phyloP scores from a whole-genome alignment of 768 basidiomycete species.

The Exsudoporus frostii region DNA sequence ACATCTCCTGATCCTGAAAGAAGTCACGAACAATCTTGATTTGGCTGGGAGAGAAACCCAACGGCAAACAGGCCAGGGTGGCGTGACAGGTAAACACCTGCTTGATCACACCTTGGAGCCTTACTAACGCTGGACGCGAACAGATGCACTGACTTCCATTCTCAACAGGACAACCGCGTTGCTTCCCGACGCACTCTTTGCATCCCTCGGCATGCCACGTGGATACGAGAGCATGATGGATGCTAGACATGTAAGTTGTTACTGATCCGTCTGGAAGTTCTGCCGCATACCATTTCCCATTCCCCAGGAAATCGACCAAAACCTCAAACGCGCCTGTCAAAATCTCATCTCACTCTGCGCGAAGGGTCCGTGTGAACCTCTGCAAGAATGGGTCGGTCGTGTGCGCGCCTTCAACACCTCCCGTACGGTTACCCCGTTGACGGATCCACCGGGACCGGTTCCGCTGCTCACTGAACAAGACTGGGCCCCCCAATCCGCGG shows the following conservation, averaged over 20 bases:
- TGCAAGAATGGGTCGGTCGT: slow-evolving; percentile 62
- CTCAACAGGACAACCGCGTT: slow-evolving; percentile 36
- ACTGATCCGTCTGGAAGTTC: neutral
- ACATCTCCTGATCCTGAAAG: slow-evolving; percentile 88
- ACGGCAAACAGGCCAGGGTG: slow-evolving; percentile 41
- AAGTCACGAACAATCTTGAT: slow-evolving; percentile 77
- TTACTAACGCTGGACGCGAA: slow-evolving; percentile 4
- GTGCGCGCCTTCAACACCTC: slow-evolving; percentile 36
- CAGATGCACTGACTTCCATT: slow-evolving; percentile 32
- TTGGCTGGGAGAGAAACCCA: slow-evolving; percentile 49
- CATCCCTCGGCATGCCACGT: slow-evolving; percentile 63
- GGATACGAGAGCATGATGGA: slow-evolving; percentile 62
- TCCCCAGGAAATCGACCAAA: slow-evolving; percentile 80
- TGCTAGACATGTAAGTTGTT: slow-evolving; percentile 60
- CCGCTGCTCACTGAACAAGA: slow-evolving; percentile 37
- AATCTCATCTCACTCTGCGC: slow-evolving; percentile 69
- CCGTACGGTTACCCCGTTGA: slow-evolving; percentile 19
- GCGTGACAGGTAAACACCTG: slow-evolving; percentile 53
- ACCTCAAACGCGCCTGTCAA: slow-evolving; percentile 83
- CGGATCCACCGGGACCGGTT: slow-evolving; percentile 11
- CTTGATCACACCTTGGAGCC: neutral
- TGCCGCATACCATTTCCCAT: neutral
- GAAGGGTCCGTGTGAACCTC: slow-evolving; percentile 51
- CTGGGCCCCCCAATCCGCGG: slow-evolving; percentile 52
- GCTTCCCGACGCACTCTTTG: slow-evolving; percentile 66